Evolutionary conservation across 805 yeast genomes (phyloP).

Genomic region (Debaryomyces castellii): DNA sequence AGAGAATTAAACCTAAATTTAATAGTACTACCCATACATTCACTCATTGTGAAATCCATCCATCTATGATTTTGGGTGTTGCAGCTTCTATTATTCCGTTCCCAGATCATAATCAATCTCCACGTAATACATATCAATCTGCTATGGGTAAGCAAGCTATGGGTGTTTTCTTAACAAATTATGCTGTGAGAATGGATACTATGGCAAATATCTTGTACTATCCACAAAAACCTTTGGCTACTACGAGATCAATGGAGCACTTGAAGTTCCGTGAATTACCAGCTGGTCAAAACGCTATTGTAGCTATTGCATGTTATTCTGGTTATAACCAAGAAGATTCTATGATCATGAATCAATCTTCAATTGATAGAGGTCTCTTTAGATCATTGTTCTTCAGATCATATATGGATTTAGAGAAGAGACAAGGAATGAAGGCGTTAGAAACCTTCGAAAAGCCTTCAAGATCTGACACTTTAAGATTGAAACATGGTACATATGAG

Average conservation of each 20-base stretch:
- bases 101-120: conserved; percentile 99
- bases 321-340: conserved; percentile 99
- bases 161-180: conserved; percentile 97
- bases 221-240: conserved; percentile 97
- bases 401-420: conserved; percentile 97
- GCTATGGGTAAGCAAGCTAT: conserved; percentile 99
- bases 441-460: conserved; percentile 98
- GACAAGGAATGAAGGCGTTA: conserved; percentile 97
- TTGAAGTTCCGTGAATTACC: conserved; percentile 96
- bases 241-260: conserved; percentile 97
- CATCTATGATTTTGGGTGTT: conserved; percentile 97
- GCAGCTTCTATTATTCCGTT: conserved; percentile 98
- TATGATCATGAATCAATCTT: conserved; percentile 98
- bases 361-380: conserved; percentile 95
- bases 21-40: conserved; percentile 66
- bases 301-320: conserved; percentile 96
- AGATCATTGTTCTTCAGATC: conserved; percentile 95
- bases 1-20: conserved; percentile 74
- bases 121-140: conserved; percentile 98
- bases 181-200: conserved; percentile 97
- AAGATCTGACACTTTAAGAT: conserved; percentile 87
- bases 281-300: conserved; percentile 98
- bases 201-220: conserved; percentile 98
- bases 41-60: conserved; percentile 99
- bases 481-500: conserved; percentile 98